A percentile compares a stretch with the other conserved stretches of the same genome.
These are phyloP conservation scores for Zasmidium citrigriseum DNA, from an alignment of 2,329 filamentous ascomycete species.

Conservation along the genomic window DNA sequence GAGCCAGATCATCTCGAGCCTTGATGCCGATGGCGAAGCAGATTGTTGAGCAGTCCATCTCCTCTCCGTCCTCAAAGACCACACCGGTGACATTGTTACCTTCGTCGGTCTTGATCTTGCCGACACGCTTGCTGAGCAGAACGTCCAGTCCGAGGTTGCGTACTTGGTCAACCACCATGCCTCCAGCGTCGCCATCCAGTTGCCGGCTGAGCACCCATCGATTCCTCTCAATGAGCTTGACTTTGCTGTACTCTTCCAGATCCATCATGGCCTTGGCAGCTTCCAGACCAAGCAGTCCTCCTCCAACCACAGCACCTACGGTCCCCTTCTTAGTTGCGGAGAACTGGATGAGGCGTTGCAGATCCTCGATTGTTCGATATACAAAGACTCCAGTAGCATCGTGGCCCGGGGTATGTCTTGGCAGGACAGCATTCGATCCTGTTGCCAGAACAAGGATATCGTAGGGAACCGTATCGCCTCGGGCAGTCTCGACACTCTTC, in stretches of 20 bases:
- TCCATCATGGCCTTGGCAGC: constrained; percentile 93
- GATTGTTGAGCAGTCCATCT: constrained; percentile 74
- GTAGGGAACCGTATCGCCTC: constrained; percentile 70
- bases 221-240: constrained; percentile 80
- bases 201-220: constrained; percentile 81
- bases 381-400: constrained; percentile 85
- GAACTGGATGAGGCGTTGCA: constrained; percentile 75
- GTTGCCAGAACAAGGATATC: constrained; percentile 83
- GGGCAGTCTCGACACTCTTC: constrained; percentile 70
- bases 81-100: constrained; percentile 71
- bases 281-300: constrained; percentile 81
- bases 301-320: constrained; percentile 76
- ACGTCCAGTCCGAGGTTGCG: constrained; percentile 77
- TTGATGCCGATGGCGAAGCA: constrained; percentile 90
- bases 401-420: constrained; percentile 70
- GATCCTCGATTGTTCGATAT: constrained; percentile 81
- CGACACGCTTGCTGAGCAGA: constrained; percentile 73
- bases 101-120: constrained; percentile 67
- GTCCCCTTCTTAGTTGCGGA: constrained; percentile 66
- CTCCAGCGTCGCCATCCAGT: constrained; percentile 77
- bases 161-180: constrained; percentile 80
- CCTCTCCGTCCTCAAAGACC: constrained; percentile 77
- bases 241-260: constrained; percentile 69
- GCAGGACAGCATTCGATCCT: constrained; percentile 80
- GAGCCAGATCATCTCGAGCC: constrained; percentile 75